Evolutionary conservation across 257 asterid genomes (phyloP).

Genomic region (Jacaranda mimosifolia): DNA sequence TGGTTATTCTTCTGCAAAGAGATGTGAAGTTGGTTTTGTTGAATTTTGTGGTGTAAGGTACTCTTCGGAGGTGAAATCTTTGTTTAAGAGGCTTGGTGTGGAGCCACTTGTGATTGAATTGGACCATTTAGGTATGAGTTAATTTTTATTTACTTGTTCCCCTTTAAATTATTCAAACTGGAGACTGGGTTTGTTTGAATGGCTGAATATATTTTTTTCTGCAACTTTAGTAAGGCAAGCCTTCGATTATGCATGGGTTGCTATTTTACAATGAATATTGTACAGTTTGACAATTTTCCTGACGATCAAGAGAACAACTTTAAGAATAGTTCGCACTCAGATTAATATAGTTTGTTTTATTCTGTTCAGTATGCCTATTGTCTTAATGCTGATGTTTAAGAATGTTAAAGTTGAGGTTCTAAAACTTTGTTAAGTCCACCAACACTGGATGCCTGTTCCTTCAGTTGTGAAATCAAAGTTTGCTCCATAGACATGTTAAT

Average conservation of each 20-base stretch:
- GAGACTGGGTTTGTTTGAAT: background rate
- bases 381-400: no score
- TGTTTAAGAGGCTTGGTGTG: conserved; percentile 83
- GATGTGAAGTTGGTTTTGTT: conserved; percentile 14
- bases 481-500: no score
- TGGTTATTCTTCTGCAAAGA: background rate
- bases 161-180: background rate
- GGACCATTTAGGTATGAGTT: conserved; percentile 75
- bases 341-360: no score
- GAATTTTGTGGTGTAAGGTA: conserved; percentile 53
- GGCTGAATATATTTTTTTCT: background rate
- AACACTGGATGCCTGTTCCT: no score
- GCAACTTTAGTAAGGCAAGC: background rate
- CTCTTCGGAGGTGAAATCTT: conserved; percentile 80
- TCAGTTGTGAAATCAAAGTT: no score
- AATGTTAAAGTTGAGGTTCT: no score
- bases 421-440: no score
- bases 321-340: no score
- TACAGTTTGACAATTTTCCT: no score
- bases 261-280: background rate
- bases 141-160: background rate
- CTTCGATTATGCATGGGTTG: no score
- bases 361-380: no score
- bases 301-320: no score
- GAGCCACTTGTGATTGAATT: conserved; percentile 85